Base-by-base conservation (phyloP, 2,329 filamentous ascomycete genomes). In the Talaromyces sp. region DNA sequence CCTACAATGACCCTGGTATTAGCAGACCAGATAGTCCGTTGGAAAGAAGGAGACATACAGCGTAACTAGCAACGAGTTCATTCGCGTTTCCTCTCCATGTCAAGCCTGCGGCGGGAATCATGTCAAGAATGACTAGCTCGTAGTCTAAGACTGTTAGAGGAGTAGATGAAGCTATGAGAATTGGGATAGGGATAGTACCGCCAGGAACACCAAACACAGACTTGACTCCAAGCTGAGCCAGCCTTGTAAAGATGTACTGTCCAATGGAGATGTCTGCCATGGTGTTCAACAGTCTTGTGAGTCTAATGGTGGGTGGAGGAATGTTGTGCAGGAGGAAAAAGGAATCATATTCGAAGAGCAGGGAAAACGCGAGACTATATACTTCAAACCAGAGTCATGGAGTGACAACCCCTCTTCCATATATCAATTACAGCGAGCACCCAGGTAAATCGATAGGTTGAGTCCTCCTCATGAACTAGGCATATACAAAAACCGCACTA, bases 71-170 rank as follows among this genome's bases (percentile, higher is more conserved):
- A 34, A 68, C 43, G 15, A 71, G 65, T 45, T 71, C 69, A 56
- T 70, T 70, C 2, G 68, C 51, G 47, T 67, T 70, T 25, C 68
- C 69, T 31, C 49, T 61, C 70, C 70, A 72, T 13, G 19, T 62
- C 5, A 72, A 60, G 22, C 65, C 67, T 34, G 65, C 65, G 15
- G 66, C 65, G 5, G 53, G 47, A 6, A 71, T 63, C 29, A 69
- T 66, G 45, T 72, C 70, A 13, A 72, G 67, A n/a, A 64, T 38
- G 17, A 62, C 56, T 8, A 66, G 56, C 36, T 66, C 65, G 36
- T 64, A 66, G 43, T 63, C 66, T 66, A 17, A 34, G 17, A 54
- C 3, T 19, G 29, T 51, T 22, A 45, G 27, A 10, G 58, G 27
- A 31, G 13, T 40, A 31, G 27, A 17, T 5, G 8, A 47, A 51